Base-by-base conservation (phyloP, 306 rosid species). In the Leucaena leucocephala region DNA sequence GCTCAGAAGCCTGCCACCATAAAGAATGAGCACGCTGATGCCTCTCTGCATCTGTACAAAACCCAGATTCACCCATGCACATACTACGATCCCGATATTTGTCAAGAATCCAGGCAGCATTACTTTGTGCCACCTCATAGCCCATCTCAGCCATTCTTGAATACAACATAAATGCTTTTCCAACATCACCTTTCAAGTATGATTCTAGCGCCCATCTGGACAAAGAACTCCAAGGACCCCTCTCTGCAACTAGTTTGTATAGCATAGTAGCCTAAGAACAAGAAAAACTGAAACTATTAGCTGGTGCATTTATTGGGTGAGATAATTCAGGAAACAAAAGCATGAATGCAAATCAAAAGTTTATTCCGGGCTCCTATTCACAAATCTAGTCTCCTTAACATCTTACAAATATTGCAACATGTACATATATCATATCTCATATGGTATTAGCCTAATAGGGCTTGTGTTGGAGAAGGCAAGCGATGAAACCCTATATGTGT, bases 61-160 rank as follows among this genome's bases (percentile, higher is more conserved):
- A 75, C 58, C 90, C 94, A 73, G 91, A 77, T 69, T 90, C 89
- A 63, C 92, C 92, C 71, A 90, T 49, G 82, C 94, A 90, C 88
- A 90, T 79, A 88, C 94, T 88, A 42, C 83, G 91, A 38, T 92
- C 98, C 67, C 96, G 97, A 81, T 88, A 95, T 86, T 92, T 95
- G 86, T 95, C 98, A 62, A 95, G 97, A 82, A 95, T 95, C 98
- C 98, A 95, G 46, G 98, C 98, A 78, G 98, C 98, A 75, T 95
- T 95, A 81, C 98, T 95, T 78, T 95, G 98, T 33, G 98, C 97
- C 66, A 95, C 93, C 83, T 95, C 98, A 80, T 91, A 95, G 57
- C 98, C 98, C 85, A 95, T 85, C 83, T 95, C 98, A 63, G 98
- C 98, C 98, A 95, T 91, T 85, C 98, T 95, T 65, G 94, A 88